phyloP scores from a whole-genome alignment of 1,284 basidiomycete genomes.

The Austroboletus niveus region DNA sequence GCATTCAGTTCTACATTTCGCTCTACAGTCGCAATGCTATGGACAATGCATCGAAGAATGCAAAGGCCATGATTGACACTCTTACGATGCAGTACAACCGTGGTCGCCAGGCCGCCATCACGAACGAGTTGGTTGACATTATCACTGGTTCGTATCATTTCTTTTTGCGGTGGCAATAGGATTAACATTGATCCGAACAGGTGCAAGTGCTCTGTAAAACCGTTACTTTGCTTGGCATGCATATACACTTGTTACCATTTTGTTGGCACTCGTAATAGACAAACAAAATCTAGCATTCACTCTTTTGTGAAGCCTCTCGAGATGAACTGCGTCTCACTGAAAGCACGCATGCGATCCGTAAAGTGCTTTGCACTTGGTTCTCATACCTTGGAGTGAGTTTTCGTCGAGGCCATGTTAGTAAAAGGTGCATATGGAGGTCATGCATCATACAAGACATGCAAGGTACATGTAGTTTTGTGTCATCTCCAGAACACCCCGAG shows the following conservation, averaged over 20 bases:
- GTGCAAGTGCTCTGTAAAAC: slow-evolving; percentile 44
- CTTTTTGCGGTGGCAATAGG: background rate
- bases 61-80: slow-evolving; percentile 83
- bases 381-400: background rate
- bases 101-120: slow-evolving; percentile 98
- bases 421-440: slow-evolving; percentile 19
- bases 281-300: slow-evolving; percentile 21
- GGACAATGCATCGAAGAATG: slow-evolving; percentile 99
- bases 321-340: background rate
- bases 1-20: slow-evolving; percentile 13
- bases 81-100: slow-evolving; percentile 97
- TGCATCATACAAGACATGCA: slow-evolving; percentile 29
- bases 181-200: slow-evolving; percentile 20
- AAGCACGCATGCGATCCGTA: background rate
- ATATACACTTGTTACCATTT: slow-evolving; percentile 13
- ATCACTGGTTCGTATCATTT: slow-evolving; percentile 67
- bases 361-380: background rate
- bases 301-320: background rate
- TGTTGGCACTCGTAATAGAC: slow-evolving; percentile 21
- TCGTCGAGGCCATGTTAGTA: background rate
- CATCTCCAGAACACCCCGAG: slow-evolving; percentile 11
- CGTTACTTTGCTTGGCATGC: slow-evolving; percentile 8
- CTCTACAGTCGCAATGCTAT: slow-evolving; percentile 86
- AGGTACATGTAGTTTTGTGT: slow-evolving; percentile 35
- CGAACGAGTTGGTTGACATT: slow-evolving; percentile 93